Evolutionary conservation across 2,329 filamentous ascomycete species (phyloP).

Genomic region (Neocatenulostroma microsporum): DNA sequence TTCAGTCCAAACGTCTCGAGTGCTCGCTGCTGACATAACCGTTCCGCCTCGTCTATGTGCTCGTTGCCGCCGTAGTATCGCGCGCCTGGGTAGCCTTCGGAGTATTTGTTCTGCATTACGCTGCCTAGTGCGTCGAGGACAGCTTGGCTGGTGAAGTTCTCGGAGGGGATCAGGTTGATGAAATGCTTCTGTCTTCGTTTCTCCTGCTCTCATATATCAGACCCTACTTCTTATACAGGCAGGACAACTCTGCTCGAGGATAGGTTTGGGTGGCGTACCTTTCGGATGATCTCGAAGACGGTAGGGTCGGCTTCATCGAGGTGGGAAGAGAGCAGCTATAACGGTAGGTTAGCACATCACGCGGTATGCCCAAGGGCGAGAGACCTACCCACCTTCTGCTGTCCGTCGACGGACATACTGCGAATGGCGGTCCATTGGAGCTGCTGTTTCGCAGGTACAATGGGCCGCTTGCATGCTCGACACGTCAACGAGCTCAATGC

Average conservation of each 20-base stretch:
- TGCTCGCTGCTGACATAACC: slow-evolving; percentile 82
- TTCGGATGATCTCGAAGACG: slow-evolving; percentile 83
- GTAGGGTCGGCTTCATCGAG: slow-evolving; percentile 78
- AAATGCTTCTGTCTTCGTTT: slow-evolving; percentile 96
- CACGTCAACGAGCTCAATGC: slow-evolving; percentile 32
- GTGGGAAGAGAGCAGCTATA: slow-evolving; percentile 67
- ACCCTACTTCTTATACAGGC: neutral
- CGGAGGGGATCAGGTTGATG: slow-evolving; percentile 92
- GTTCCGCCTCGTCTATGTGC: slow-evolving; percentile 85
- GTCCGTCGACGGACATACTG: slow-evolving; percentile 38
- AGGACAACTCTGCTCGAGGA: neutral
- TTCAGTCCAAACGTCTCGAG: slow-evolving; percentile 80
- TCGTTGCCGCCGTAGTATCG: slow-evolving; percentile 96
- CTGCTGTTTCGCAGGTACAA: slow-evolving; percentile 21
- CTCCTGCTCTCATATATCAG: slow-evolving; percentile 52
- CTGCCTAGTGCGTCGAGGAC: slow-evolving; percentile 86
- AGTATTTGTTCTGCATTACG: slow-evolving; percentile 99
- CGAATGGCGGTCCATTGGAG: slow-evolving; percentile 31
- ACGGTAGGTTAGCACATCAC: slow-evolving; percentile 9
- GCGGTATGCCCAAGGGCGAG: neutral
- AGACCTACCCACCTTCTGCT: slow-evolving; percentile 38
- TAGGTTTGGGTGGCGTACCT: slow-evolving; percentile 50
- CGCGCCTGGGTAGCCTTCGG: slow-evolving; percentile 92
- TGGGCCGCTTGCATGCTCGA: slow-evolving; percentile 24
- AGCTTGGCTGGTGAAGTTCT: slow-evolving; percentile 91